A percentile compares a stretch with the other conserved stretches of the same genome.
These are phyloP conservation scores for Cordyceps cateniannulata DNA, from an alignment of 2,329 filamentous ascomycete genomes.

Conservation along the genomic window DNA sequence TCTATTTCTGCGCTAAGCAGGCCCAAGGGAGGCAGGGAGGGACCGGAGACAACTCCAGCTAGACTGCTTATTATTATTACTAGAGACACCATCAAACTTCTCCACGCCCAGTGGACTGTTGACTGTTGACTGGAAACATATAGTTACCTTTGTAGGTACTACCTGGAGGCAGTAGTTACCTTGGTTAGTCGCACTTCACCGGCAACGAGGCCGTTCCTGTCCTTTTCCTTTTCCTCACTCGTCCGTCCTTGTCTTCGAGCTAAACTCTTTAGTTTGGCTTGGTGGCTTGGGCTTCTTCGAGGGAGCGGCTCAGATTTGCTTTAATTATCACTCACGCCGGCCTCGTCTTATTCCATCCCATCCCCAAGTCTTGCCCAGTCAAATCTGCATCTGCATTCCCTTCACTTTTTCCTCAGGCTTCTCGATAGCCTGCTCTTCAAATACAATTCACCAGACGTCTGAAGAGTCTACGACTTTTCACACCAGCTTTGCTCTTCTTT, in stretches of 20 bases:
- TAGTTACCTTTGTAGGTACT: too few species aligned
- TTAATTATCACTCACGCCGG: neutral
- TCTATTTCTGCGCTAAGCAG: neutral
- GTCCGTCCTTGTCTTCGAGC: neutral
- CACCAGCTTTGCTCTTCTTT: neutral
- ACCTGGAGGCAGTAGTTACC: too few species aligned
- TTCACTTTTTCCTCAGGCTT: neutral
- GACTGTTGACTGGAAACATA: neutral
- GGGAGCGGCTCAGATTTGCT: neutral
- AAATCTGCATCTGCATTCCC: neutral
- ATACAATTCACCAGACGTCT: neutral
- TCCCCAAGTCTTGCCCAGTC: neutral
- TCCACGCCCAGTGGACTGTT: neutral
- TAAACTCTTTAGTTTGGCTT: neutral
- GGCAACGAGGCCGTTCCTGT: neutral
- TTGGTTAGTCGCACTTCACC: neutral
- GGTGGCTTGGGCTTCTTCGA: neutral
- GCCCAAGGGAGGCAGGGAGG: too few species aligned
- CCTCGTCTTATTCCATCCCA: neutral
- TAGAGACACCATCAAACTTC: neutral
- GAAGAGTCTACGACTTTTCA: neutral
- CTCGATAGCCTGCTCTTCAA: neutral
- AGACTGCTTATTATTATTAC: neutral
- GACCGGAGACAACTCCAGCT: neutral
- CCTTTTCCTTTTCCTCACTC: neutral